These are phyloP conservation scores for Dendrobium huoshanense DNA, from an alignment of 106 monocot species.

Conservation along the genomic window DNA sequence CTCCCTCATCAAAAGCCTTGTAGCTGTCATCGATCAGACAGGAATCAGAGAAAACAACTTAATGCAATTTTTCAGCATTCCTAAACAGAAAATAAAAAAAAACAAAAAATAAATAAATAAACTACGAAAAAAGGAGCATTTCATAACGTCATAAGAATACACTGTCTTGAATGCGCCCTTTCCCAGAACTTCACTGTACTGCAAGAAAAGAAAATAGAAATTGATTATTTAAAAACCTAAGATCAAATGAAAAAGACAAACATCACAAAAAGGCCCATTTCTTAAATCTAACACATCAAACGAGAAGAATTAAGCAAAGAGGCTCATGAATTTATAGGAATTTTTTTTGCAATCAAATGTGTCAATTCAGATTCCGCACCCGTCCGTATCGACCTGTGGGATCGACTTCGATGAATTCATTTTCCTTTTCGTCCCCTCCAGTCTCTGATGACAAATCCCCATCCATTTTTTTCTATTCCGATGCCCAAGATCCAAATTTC, in stretches of 20 bases:
- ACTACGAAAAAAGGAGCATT: neutral
- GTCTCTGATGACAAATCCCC: slow-evolving; percentile 2
- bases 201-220: slow-evolving; percentile 10
- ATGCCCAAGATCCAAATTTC: neutral
- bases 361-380: slow-evolving; percentile 9
- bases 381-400: slow-evolving; percentile 22
- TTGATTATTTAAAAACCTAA: neutral
- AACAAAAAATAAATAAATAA: neutral
- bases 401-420: slow-evolving; percentile 18
- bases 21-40: slow-evolving; percentile 25
- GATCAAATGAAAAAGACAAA: neutral
- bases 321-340: neutral
- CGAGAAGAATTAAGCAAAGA: neutral
- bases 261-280: neutral
- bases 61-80: neutral
- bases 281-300: neutral
- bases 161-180: slow-evolving; percentile 73
- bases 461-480: neutral
- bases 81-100: too few relatives aligned
- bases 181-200: slow-evolving; percentile 53
- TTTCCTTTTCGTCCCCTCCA: neutral
- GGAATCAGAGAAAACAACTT: slow-evolving; percentile 1
- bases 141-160: slow-evolving; percentile 31
- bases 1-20: slow-evolving; percentile 58
- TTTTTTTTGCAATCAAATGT: neutral